Evolutionary conservation across 2,329 filamentous ascomycete species (phyloP), one percentile per base, ranked within the genome.

Genomic region (Herpotrichia juniperi): DNA sequence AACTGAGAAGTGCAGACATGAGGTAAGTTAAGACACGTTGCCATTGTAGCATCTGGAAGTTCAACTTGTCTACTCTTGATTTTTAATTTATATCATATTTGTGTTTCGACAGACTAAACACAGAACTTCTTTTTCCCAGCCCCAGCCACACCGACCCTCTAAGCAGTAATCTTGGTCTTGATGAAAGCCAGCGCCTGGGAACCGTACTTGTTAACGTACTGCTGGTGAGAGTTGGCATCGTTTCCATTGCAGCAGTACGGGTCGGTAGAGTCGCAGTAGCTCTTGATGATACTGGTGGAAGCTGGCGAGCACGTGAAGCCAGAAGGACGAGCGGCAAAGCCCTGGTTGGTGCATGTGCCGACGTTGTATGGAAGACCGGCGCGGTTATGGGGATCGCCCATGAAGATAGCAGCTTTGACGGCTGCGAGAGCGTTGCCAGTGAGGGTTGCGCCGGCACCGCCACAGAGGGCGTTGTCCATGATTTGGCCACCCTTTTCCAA

Each of bases 181-280:
- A 87, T 82, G 58, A 88, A 89, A 0, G 75, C 58, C 34, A 88
- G 66, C 1, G 85, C 86, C 61, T 85, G 75, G 6, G 77, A 66
- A 1, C 85, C 85, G 54, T 89, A 88, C 60, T 83, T 82, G 54
- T 67, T 73, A 2, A 82, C 84, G 53, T 89, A 88, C 44, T 83
- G 79, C 67, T 87, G 82, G 68, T 88, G 86, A 6, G 81, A 78
- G 61, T 81, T 80, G 22, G 79, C 76, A 53, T 87, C 78, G 61
- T 79, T 85, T 43, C 86, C 86, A 35, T 81, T 85, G 72, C 84
- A 88, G 78, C 86, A 88, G 74, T 86, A 88, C 0, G 85, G 85
- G 57, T 88, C 86, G 3, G 81, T 64, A 4, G 80, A 74, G 60
- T 89, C 86, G 68, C 86, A 88, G 77, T 88, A 88, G 4, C 83